Base-by-base conservation (phyloP, 495 filamentous ascomycete species). In the Pseudevernia furfuracea region DNA sequence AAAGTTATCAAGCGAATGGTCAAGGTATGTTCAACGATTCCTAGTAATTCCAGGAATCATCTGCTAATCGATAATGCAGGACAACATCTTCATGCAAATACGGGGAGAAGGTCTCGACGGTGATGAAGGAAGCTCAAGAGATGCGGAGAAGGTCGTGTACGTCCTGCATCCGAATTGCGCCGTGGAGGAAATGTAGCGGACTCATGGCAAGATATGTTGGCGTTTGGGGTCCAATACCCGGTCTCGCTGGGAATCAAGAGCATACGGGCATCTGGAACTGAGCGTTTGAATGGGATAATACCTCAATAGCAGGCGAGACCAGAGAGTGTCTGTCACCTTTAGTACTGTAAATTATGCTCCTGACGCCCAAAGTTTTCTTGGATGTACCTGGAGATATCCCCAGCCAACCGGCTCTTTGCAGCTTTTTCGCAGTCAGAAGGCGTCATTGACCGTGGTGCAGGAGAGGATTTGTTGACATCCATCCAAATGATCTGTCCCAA, bases 1-100 rank as follows among this genome's bases (percentile, higher is more conserved):
- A 96, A 96, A 82, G 93, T 97, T 67, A 72, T 97, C 65, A 96
- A 88, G 84, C 86, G 91, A 73, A 95, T 97, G 88, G 88, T 96
- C 68, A 97, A 93, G 90, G 92, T 95, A 77, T 70, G 84, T 82
- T 32, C 32, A 55, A 1, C 25, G 15, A 12, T 8, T n/a, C 41
- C 10, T 17, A 15, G 1, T 14, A 11, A 32, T 2, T 21, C 15
- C 19, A 14, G 10, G 23, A 30, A 32, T 8, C 7, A 21, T 17
- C 12, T 55, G 44, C 58, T 66, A 32, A 66, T 19, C 25, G 15
- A 25, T 0, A 17, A 19, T 2, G 55, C 68, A 95, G 91, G 92
- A 96, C 70, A 91, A 94, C 66, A 89, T 96, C 56, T 80, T 98
- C 52, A 92, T 97, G 87, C 90, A 85, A 9, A 89, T 98, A 58